Base-by-base conservation (phyloP, 345 rosid species). In the Physaria fendleri region DNA sequence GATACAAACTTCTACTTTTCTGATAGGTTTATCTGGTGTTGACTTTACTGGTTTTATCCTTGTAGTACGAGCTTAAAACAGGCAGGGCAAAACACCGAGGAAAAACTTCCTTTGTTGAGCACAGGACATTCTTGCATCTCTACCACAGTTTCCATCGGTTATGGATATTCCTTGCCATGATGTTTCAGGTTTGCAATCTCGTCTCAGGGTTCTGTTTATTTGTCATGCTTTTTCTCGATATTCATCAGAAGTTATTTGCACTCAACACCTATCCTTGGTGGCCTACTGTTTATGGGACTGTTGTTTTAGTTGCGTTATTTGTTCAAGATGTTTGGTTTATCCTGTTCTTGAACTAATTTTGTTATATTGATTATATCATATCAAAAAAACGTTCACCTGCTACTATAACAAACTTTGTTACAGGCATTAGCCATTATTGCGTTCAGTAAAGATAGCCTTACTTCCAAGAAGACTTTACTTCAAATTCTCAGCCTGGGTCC, bases 61-160 rank as follows among this genome's bases (percentile, higher is more conserved):
- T 72, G 41, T 82, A 88, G 99, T 71, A 75, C 74, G 77, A 81
- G 64, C 73, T 85, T 18, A 83, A 71, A 72, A 71, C 81, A 43
- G 82, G 89, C 66, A 81, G 83, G 33, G 82, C 84, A 30, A 69
- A 76, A 65, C 85, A 69, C 22, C 84, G 66, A 52, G 99, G 99
- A 64, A 93, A 93, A 75, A 86, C 95, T 74, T 89, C 97, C 6
- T 93, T 93, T 56, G 99, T 93, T 45, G 99, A 93, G 83, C 90
- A 93, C 61, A 84, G 97, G 49, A 82, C 99, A 30, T 89, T 84
- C 79, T 72, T 93, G 72, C 99, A 93, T 82, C 89, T 93, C 54
- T 93, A 84, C 68, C 99, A 87, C 61, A 93, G 97, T 76, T 93
- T 93, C 73, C 97, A 89, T 62, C 95, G 99, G 21, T 83, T 93